phyloP scores from a whole-genome alignment of 768 basidiomycete genomes.

The Lactarius vividus region DNA sequence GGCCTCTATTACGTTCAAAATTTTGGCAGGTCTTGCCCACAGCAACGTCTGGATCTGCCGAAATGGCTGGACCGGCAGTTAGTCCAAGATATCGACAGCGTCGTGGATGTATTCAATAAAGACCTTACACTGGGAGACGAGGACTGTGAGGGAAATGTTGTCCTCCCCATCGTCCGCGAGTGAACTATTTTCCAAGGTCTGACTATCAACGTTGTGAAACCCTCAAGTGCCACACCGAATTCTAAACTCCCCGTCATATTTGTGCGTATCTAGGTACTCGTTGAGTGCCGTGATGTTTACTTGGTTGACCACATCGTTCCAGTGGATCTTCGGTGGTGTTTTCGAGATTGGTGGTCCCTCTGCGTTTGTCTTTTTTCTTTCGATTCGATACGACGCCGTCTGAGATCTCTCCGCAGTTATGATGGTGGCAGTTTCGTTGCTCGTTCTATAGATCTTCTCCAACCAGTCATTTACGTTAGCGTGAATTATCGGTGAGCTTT shows the following conservation, averaged over 20 bases:
- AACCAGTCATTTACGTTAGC: conserved; percentile 32
- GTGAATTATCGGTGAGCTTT: conserved; percentile 32
- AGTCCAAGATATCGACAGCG: not conserved
- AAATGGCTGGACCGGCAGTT: conserved; percentile 9
- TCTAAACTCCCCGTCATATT: no score
- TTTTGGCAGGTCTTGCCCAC: no score
- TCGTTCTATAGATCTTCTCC: conserved; percentile 29
- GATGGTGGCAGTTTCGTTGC: conserved; percentile 30
- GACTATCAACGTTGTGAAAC: no score
- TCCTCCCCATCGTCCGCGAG: no score
- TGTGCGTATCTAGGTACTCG: conserved; percentile 19
- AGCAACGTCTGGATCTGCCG: no score
- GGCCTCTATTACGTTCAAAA: no score
- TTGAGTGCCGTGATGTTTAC: not conserved
- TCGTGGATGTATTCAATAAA: not conserved
- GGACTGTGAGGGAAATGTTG: no score
- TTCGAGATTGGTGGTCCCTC: conserved; percentile 20
- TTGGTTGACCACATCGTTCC: not conserved
- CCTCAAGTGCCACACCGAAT: no score
- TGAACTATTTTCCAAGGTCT: no score
- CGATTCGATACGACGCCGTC: not conserved
- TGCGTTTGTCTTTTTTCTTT: conserved; percentile 2
- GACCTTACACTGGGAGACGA: conserved; percentile 22
- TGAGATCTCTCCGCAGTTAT: conserved; percentile 16
- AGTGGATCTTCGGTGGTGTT: conserved; percentile 33